A percentile compares a stretch with the other conserved stretches of the same genome.
phyloP scores from a whole-genome alignment of 192 early-diverging fungal species.

The Backusella circina region DNA sequence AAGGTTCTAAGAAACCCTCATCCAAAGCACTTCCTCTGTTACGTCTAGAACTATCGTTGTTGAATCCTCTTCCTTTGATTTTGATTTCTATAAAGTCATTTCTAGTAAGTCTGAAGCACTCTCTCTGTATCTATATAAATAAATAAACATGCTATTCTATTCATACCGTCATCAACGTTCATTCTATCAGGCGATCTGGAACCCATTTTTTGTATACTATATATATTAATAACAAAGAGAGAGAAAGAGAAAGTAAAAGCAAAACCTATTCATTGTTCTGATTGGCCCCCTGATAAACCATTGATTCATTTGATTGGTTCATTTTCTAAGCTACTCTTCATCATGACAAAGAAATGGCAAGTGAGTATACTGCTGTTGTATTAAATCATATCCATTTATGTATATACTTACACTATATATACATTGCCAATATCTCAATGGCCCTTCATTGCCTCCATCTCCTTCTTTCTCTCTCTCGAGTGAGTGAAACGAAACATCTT shows the following conservation, averaged over 20 bases:
- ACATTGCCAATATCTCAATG: background rate
- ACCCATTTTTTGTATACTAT: background rate
- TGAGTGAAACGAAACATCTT: background rate
- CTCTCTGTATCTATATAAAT: too few species aligned
- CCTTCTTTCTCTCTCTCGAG: background rate
- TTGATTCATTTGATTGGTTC: background rate
- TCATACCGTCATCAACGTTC: slow-evolving; percentile 23
- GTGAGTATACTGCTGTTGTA: too few species aligned
- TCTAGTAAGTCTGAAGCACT: too few species aligned
- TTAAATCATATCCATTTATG: too few species aligned
- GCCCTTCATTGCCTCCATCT: background rate
- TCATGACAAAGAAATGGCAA: too few species aligned
- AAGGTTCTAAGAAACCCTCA: slow-evolving; percentile 10
- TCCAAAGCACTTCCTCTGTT: background rate
- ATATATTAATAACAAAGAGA: background rate
- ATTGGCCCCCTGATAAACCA: background rate
- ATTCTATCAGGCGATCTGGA: slow-evolving; percentile 21
- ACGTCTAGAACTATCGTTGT: background rate
- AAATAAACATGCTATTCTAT: background rate
- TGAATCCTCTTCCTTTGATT: slow-evolving; percentile 4
- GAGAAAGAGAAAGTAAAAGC: background rate
- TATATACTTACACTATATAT: too few species aligned
- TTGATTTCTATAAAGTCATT: slow-evolving; percentile 1
- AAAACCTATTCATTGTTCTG: background rate
- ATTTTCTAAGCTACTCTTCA: too few species aligned